These are phyloP conservation scores for Cercospora zeae-maydis DNA, from an alignment of 2,329 filamentous ascomycete species.

Conservation along the genomic window DNA sequence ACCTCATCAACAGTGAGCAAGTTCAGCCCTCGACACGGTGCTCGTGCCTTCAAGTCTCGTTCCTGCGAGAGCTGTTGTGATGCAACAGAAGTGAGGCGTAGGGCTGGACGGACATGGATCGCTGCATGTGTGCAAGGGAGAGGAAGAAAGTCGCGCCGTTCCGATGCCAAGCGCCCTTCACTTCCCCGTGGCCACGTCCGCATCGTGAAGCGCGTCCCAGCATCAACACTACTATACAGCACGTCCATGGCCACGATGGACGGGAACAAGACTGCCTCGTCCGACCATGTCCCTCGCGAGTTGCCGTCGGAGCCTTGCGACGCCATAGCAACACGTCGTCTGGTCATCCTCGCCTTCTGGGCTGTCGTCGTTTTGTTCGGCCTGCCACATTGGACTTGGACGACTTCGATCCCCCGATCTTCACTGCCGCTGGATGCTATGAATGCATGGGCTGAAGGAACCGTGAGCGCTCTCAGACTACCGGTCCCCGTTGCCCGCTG, in stretches of 20 bases:
- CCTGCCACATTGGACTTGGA: constrained; percentile 92
- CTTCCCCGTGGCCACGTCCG: constrained; percentile 13
- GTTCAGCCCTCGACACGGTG: too few species aligned
- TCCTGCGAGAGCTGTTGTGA: too few species aligned
- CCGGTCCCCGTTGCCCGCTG: background rate
- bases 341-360: constrained; percentile 88
- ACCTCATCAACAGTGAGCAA: background rate
- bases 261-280: background rate
- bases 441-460: constrained; percentile 87
- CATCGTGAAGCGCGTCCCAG: background rate
- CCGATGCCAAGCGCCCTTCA: background rate
- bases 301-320: constrained; percentile 58
- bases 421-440: constrained; percentile 78
- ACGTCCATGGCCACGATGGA: constrained; percentile 10
- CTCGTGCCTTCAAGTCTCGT: too few species aligned
- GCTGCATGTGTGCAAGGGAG: background rate
- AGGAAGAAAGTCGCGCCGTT: constrained; percentile 2
- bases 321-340: constrained; percentile 65
- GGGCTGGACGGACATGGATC: too few species aligned
- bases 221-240: constrained; percentile 4
- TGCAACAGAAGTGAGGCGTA: too few species aligned
- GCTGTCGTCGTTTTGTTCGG: constrained; percentile 76
- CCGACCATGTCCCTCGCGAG: background rate
- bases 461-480: constrained; percentile 53
- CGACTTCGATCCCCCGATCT: constrained; percentile 87